Evolutionary conservation across 139 green algal species (phyloP).

Genomic region (Micractinium conductrix): DNA sequence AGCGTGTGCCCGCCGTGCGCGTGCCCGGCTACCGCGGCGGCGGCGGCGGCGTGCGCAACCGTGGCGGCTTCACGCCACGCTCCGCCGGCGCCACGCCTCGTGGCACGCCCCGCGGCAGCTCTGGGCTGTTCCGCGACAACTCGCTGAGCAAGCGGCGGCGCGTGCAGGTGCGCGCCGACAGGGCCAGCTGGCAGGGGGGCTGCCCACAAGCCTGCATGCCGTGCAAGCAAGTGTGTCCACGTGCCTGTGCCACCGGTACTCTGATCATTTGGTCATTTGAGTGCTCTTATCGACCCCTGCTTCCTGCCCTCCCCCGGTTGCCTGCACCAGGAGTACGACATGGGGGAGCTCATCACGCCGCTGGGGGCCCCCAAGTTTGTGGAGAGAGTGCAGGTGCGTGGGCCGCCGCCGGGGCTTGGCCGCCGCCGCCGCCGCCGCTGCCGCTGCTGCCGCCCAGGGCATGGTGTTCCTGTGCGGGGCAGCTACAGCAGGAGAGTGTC

Average conservation of each 20-base stretch:
- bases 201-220: too few species aligned
- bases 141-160: constrained; percentile 27
- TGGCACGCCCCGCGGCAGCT: constrained; percentile 22
- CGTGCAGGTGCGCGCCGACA: background rate
- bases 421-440: too few species aligned
- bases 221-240: too few species aligned
- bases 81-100: constrained; percentile 1
- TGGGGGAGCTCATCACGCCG: constrained; percentile 43
- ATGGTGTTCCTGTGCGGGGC: too few species aligned
- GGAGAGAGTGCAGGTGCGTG: constrained; percentile 45
- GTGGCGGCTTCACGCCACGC: background rate
- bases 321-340: constrained; percentile 39
- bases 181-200: background rate
- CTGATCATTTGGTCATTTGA: too few species aligned
- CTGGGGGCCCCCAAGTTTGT: constrained; percentile 55
- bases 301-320: too few species aligned
- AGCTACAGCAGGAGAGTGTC: too few species aligned
- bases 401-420: too few species aligned
- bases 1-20: background rate
- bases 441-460: too few species aligned
- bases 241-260: too few species aligned
- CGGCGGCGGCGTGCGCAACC: background rate
- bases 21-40: background rate
- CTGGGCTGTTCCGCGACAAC: constrained; percentile 14
- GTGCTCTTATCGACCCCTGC: too few species aligned